A percentile compares a stretch with the other conserved stretches of the same genome.
Conservation (phyloP, 108 stramenopile species). For the Bacterosira constricta region DNA sequence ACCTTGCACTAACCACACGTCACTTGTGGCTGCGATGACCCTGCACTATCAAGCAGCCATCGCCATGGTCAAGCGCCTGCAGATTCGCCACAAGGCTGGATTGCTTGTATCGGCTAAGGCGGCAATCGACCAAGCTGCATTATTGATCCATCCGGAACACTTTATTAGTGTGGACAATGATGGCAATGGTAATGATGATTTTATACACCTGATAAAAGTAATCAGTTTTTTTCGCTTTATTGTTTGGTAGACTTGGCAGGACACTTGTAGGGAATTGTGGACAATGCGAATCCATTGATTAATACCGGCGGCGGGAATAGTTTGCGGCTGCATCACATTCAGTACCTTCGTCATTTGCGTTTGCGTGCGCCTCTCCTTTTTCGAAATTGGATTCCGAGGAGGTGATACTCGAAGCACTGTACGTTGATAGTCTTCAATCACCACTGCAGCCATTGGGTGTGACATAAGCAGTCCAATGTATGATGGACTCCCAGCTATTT, state of each 20-base stretch:
- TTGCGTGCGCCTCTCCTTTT: slow-evolving; percentile 37
- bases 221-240: slow-evolving; percentile 82
- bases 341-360: slow-evolving; percentile 91
- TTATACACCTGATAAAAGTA: slow-evolving; percentile 12
- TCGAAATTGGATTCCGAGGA: slow-evolving; percentile 66
- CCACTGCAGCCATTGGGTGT: too few relatives aligned
- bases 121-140: too few relatives aligned
- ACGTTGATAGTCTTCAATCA: slow-evolving; percentile 93
- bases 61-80: too few relatives aligned
- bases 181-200: background rate
- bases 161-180: background rate
- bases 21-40: too few relatives aligned
- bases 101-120: too few relatives aligned
- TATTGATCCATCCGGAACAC: too few relatives aligned
- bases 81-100: too few relatives aligned
- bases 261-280: slow-evolving; percentile 59
- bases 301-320: slow-evolving; percentile 1
- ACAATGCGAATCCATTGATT: slow-evolving; percentile 23
- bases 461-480: too few relatives aligned
- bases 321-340: slow-evolving; percentile 68
- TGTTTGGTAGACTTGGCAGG: too few relatives aligned
- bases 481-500: too few relatives aligned
- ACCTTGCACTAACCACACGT: too few relatives aligned
- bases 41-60: too few relatives aligned
- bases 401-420: slow-evolving; percentile 72